These are phyloP conservation scores for Cicer chorassanicum DNA, from an alignment of 306 rosid genomes.

Conservation along the genomic window DNA sequence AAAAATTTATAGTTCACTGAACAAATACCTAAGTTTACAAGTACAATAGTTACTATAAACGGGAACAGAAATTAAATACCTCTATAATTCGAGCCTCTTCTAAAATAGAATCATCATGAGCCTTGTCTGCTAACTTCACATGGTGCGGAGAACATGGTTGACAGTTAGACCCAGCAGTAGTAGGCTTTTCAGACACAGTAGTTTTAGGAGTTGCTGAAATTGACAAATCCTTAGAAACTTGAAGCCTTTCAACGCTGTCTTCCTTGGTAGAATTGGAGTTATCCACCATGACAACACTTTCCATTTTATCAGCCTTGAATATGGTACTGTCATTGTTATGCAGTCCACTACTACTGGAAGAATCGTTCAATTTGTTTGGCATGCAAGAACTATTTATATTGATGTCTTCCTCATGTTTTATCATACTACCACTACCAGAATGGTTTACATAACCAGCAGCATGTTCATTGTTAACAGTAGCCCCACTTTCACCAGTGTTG, in stretches of 20 bases:
- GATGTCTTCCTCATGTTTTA: constrained; percentile 56
- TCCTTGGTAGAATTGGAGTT: constrained; percentile 54
- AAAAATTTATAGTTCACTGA: constrained; percentile 41
- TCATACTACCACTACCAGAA: constrained; percentile 46
- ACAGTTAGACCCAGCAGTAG: constrained; percentile 52
- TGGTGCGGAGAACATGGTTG: constrained; percentile 51
- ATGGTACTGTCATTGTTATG: constrained; percentile 51
- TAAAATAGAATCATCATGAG: constrained; percentile 87
- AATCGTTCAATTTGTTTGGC: constrained; percentile 52
- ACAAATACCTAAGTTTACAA: constrained; percentile 36
- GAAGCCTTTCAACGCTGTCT: constrained; percentile 44
- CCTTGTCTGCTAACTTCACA: constrained; percentile 67
- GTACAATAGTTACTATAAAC: constrained; percentile 35
- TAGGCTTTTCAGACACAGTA: constrained; percentile 47
- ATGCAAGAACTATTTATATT: constrained; percentile 49
- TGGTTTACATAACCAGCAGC: constrained; percentile 55
- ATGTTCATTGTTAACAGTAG: constrained; percentile 46
- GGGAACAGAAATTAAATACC: constrained; percentile 56
- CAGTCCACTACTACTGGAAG: constrained; percentile 53
- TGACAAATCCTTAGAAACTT: constrained; percentile 50
- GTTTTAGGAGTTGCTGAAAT: constrained; percentile 53
- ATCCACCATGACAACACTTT: constrained; percentile 49
- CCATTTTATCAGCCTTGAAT: constrained; percentile 58
- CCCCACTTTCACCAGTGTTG: constrained; percentile 48
- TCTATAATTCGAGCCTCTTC: constrained; percentile 87